Conservation (phyloP, 371 early-diverging fungal genomes). For the Basidiobolus meristosporus region DNA sequence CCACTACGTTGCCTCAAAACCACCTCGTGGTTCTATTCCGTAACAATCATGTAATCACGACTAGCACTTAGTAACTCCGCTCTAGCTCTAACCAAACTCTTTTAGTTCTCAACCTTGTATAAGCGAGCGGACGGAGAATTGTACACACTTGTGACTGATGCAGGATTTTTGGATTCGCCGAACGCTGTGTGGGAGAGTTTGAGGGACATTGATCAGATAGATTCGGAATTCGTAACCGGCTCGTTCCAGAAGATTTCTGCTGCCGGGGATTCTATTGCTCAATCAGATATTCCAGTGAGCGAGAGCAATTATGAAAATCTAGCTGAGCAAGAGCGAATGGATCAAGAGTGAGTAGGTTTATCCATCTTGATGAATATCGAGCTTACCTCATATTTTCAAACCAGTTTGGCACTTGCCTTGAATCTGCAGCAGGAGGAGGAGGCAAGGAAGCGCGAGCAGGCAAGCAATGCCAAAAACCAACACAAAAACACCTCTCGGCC, state of each 20-base stretch:
- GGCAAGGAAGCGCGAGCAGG: slow-evolving; percentile 12
- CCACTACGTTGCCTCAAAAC: slow-evolving; percentile 31
- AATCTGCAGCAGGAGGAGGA: slow-evolving; percentile 32
- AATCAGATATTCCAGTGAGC: slow-evolving; percentile 1
- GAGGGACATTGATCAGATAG: slow-evolving; percentile 38
- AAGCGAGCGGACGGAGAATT: slow-evolving; percentile 37
- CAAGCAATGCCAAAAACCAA: too few species aligned
- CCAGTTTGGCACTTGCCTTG: slow-evolving; percentile 33
- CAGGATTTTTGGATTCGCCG: slow-evolving; percentile 41
- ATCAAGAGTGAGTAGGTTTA: slow-evolving; percentile 10
- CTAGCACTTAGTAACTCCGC: background rate
- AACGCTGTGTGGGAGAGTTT: slow-evolving; percentile 62
- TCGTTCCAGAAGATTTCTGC: slow-evolving; percentile 18
- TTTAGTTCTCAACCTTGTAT: slow-evolving; percentile 60
- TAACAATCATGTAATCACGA: slow-evolving; percentile 61
- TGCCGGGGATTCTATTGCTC: slow-evolving; percentile 12
- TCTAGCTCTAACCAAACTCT: background rate
- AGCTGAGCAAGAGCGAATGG: slow-evolving; percentile 1
- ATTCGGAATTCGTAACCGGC: slow-evolving; percentile 42
- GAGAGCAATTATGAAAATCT: slow-evolving; percentile 11
- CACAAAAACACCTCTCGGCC: too few species aligned
- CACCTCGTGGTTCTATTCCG: slow-evolving; percentile 66
- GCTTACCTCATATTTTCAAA: slow-evolving; percentile 1
- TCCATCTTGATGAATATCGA: background rate
- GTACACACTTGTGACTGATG: slow-evolving; percentile 73